A percentile compares a stretch with the other conserved stretches of the same genome.
Evolutionary conservation across 805 yeast genomes (phyloP).

Genomic region (Candida montana): DNA sequence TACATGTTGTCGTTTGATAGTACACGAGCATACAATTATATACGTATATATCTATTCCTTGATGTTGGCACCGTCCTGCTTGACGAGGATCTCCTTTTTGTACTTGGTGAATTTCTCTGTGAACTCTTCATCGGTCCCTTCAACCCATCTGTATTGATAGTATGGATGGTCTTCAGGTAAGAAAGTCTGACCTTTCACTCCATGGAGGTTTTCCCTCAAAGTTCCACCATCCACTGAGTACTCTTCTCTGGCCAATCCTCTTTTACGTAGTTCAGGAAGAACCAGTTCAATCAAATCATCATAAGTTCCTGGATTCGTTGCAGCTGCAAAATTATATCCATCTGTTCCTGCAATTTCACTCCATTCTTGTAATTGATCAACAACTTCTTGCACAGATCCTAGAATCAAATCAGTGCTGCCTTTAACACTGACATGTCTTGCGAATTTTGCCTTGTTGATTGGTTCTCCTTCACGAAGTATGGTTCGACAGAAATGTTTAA

Average conservation of each 20-base stretch:
- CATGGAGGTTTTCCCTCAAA: slow-evolving; percentile 29
- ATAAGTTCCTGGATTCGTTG: slow-evolving; percentile 32
- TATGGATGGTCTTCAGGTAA: slow-evolving; percentile 16
- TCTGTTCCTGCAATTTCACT: slow-evolving; percentile 35
- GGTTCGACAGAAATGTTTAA: slow-evolving; percentile 16
- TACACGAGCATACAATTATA: slow-evolving; percentile 27
- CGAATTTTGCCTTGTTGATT: slow-evolving; percentile 24
- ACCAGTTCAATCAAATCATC: slow-evolving; percentile 33
- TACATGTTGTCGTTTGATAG: slow-evolving; percentile 30
- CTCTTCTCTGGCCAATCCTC: slow-evolving; percentile 32
- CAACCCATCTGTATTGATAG: slow-evolving; percentile 18
- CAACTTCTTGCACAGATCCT: slow-evolving; percentile 34
- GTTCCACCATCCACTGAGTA: slow-evolving; percentile 30
- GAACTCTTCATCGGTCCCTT: slow-evolving; percentile 25
- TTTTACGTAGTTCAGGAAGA: slow-evolving; percentile 30
- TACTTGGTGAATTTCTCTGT: slow-evolving; percentile 12
- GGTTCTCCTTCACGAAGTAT: slow-evolving; percentile 23
- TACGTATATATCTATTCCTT: background rate
- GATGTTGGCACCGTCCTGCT: slow-evolving; percentile 3
- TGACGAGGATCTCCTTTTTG: slow-evolving; percentile 5
- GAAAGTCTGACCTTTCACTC: slow-evolving; percentile 14
- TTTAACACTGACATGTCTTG: slow-evolving; percentile 20
- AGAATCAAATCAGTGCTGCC: slow-evolving; percentile 25
- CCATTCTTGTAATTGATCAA: slow-evolving; percentile 34
- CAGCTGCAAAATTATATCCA: slow-evolving; percentile 37